Conservation (phyloP, 768 basidiomycete genomes). For the Holtermannia corniformis region DNA sequence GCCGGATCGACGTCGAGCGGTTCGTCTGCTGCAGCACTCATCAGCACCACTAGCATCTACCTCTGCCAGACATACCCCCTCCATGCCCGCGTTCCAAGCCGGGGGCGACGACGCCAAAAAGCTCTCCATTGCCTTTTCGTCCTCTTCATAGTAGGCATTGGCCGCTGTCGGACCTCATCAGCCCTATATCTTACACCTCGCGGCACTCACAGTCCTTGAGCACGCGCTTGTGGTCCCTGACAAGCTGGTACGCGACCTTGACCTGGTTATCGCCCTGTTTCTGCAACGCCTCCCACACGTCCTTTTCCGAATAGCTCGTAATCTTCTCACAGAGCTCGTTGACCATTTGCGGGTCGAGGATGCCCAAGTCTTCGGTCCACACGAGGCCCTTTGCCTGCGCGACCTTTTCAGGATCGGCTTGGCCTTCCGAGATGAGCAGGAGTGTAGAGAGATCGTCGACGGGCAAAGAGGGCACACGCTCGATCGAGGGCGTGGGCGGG, state of each 20-base stretch:
- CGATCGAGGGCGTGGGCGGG: conserved; percentile 51
- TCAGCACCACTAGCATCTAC: no score
- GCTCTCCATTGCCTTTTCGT: conserved; percentile 45
- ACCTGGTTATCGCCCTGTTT: conserved; percentile 86
- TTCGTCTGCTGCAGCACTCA: conserved; percentile 54
- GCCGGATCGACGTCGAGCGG: conserved; percentile 8
- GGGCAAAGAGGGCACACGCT: conserved; percentile 29
- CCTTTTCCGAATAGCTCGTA: conserved; percentile 64
- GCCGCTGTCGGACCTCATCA: conserved; percentile 49
- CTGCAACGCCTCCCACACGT: conserved; percentile 76
- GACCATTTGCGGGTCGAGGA: conserved; percentile 84
- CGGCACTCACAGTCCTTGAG: conserved; percentile 67
- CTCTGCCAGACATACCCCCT: conserved; percentile 44
- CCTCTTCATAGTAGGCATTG: conserved; percentile 54
- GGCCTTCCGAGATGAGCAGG: conserved; percentile 30
- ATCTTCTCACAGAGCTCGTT: conserved; percentile 67
- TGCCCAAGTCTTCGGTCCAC: conserved; percentile 80
- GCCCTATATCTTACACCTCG: conserved; percentile 45
- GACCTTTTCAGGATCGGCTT: conserved; percentile 31
- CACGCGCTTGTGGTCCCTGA: conserved; percentile 75
- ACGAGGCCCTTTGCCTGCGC: conserved; percentile 37
- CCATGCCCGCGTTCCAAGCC: conserved; percentile 41
- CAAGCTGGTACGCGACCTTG: conserved; percentile 90
- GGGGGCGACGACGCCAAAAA: conserved; percentile 43
- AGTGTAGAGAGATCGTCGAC: conserved; percentile 29